Conservation (phyloP, 345 rosid genomes). For the Linum lewisii region DNA sequence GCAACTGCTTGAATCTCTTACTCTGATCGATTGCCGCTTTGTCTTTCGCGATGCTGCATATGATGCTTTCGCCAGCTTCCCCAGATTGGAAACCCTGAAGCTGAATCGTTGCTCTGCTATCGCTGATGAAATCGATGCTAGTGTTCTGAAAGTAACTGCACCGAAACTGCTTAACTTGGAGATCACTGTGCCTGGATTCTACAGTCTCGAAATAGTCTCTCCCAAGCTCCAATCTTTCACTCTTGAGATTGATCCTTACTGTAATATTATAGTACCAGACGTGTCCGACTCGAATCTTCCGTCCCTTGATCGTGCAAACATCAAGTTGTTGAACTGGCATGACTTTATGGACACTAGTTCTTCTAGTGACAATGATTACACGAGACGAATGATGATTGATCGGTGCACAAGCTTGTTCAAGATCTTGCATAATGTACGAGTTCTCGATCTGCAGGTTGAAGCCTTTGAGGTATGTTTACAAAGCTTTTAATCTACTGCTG, state of each 20-base stretch:
- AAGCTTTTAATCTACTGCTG: too few species aligned
- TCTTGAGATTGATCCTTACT: too few species aligned
- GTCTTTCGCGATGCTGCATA: neutral
- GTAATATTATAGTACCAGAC: too few species aligned
- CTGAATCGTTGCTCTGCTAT: neutral
- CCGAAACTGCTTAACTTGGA: neutral
- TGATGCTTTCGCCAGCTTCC: neutral
- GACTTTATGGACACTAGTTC: too few species aligned
- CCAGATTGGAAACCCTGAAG: neutral
- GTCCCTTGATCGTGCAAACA: neutral
- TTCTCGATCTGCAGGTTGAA: too few species aligned
- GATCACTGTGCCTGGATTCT: neutral
- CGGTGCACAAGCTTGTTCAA: too few species aligned
- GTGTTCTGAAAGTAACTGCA: neutral
- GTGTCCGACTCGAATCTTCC: neutral
- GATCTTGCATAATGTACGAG: too few species aligned
- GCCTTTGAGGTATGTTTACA: too few species aligned
- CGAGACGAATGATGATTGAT: too few species aligned
- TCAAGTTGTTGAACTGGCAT: too few species aligned
- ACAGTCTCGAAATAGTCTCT: neutral
- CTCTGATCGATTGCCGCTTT: neutral
- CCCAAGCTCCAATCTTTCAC: neutral
- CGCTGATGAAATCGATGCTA: neutral
- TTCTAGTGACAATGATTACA: too few species aligned
- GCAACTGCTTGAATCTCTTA: neutral